Evolutionary conservation across 2,329 filamentous ascomycete genomes (phyloP), one percentile per base, ranked within the genome.

Genomic region (Dothideomycetidae sp.): DNA sequence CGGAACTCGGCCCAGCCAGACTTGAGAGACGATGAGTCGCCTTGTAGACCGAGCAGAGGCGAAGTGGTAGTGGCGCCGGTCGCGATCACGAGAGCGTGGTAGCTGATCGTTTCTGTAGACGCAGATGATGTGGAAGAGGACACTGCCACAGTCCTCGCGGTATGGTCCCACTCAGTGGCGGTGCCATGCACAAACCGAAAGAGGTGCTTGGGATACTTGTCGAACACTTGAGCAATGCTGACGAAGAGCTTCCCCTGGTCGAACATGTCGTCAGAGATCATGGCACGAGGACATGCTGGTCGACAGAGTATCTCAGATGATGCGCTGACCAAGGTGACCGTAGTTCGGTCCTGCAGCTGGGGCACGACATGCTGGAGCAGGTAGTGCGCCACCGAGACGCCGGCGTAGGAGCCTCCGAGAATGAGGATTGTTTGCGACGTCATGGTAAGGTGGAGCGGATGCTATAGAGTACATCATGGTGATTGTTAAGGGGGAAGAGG

Each of bases 41-140:
- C 59, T 29, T 63, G 59, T 10, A 60, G 51, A 15, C 64, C 66
- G 36, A 67, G 56, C 3, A 61, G 53, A 0, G 62, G 56, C 15
- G 62, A 56, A 7, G 57, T 51, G 1, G 69, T 67, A 10, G 49
- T 60, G 28, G 64, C 64, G 5, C 71, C 71, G 1, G 69, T 71
- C 5, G 70, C 68, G 41, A 74, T 64, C 33, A 75, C 56, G 2
- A 75, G 57, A 11, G 67, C 64, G 45, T 72, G 63, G 49, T 68
- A 75, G 3, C 54, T 38, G 10, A 73, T 44, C 3, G 33, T 42
- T 18, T 46, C 49, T 32, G 48, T 46, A 12, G 53, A 51, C 12
- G 54, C 59, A 14, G 33, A 43, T 29, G 4, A 15, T 28, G 11
- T 42, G n/a, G 44, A 39, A n/a, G 47, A 50, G 4, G 51, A 55